Percentiles rank a stretch among this genome's conserved stretches.
Evolutionary conservation across 768 basidiomycete genomes (phyloP).

Genomic region (Pisolithus sp.): DNA sequence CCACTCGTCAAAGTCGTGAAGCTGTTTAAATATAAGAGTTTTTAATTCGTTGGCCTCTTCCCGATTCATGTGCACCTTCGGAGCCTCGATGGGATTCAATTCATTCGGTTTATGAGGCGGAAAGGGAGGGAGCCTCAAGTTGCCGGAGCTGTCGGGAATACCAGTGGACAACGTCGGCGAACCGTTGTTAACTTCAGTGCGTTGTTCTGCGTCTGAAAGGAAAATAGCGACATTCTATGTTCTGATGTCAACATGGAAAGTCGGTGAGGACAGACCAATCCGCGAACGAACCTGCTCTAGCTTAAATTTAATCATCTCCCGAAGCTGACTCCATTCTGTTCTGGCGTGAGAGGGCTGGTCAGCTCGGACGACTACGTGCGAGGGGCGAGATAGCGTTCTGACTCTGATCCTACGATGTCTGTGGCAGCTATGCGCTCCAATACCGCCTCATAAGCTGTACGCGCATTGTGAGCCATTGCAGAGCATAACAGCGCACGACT

Average conservation of each 20-base stretch:
- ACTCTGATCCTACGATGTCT: slow-evolving; percentile 55
- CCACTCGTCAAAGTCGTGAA: slow-evolving; percentile 74
- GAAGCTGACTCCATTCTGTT: slow-evolving; percentile 62
- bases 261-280: not conserved
- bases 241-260: not conserved
- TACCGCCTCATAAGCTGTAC: slow-evolving; percentile 49
- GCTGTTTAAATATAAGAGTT: slow-evolving; percentile 48
- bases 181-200: slow-evolving; percentile 33
- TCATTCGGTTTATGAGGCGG: slow-evolving; percentile 49
- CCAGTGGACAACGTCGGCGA: slow-evolving; percentile 35
- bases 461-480: slow-evolving; percentile 11
- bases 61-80: slow-evolving; percentile 53
- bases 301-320: slow-evolving; percentile 68
- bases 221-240: slow-evolving; percentile 46
- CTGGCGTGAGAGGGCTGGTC: slow-evolving; percentile 29
- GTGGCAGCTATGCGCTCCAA: slow-evolving; percentile 59
- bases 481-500: not conserved
- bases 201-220: slow-evolving; percentile 31
- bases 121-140: slow-evolving; percentile 69
- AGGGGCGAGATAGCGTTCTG: not conserved
- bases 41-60: slow-evolving; percentile 56
- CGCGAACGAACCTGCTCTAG: slow-evolving; percentile 48
- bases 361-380: slow-evolving; percentile 8
- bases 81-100: slow-evolving; percentile 45
- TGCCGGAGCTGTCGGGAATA: slow-evolving; percentile 36